Percentiles rank a stretch among this genome's conserved stretches.
Evolutionary conservation across 2,329 filamentous ascomycete genomes (phyloP).

Genomic region (Penicillium capsulatum): DNA sequence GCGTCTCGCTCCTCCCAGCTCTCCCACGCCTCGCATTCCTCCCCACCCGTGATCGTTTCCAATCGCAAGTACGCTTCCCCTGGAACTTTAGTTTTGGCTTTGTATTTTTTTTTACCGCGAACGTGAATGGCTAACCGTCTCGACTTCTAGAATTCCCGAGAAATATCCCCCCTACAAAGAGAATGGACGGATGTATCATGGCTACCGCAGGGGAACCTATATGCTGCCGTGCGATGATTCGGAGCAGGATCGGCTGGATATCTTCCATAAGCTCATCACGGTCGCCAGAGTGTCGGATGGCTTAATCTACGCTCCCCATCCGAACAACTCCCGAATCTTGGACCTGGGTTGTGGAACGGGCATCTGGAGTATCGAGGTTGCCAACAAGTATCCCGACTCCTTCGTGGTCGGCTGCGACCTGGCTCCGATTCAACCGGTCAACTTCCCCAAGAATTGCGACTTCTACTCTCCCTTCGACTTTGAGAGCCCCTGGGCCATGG

Average conservation of each 20-base stretch:
- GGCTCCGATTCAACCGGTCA: conserved; percentile 59
- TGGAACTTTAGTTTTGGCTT: too few relatives aligned
- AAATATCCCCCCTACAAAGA: conserved; percentile 52
- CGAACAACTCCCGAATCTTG: conserved; percentile 49
- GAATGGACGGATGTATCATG: conserved; percentile 67
- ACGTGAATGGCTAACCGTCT: conserved; percentile 1
- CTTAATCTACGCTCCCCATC: conserved; percentile 41
- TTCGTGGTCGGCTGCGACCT: conserved; percentile 61
- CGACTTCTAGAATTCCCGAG: conserved; percentile 29
- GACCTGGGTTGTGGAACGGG: conserved; percentile 81
- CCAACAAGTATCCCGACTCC: conserved; percentile 59
- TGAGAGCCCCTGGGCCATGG: conserved; percentile 67
- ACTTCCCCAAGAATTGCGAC: conserved; percentile 65
- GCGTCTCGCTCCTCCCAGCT: conserved; percentile 19
- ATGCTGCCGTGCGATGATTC: conserved; percentile 73
- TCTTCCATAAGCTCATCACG: conserved; percentile 73
- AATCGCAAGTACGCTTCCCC: conserved; percentile 19
- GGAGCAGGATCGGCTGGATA: conserved; percentile 74
- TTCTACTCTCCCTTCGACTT: conserved; percentile 70
- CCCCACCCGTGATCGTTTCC: conserved; percentile 19
- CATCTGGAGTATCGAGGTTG: conserved; percentile 86
- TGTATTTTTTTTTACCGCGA: too few relatives aligned
- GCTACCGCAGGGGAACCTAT: conserved; percentile 64
- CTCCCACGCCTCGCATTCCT: conserved; percentile 18
- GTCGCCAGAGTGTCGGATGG: conserved; percentile 54